Evolutionary conservation across 768 basidiomycete species (phyloP), one percentile per base, ranked within the genome.

Genomic region (Ramaria sp.): DNA sequence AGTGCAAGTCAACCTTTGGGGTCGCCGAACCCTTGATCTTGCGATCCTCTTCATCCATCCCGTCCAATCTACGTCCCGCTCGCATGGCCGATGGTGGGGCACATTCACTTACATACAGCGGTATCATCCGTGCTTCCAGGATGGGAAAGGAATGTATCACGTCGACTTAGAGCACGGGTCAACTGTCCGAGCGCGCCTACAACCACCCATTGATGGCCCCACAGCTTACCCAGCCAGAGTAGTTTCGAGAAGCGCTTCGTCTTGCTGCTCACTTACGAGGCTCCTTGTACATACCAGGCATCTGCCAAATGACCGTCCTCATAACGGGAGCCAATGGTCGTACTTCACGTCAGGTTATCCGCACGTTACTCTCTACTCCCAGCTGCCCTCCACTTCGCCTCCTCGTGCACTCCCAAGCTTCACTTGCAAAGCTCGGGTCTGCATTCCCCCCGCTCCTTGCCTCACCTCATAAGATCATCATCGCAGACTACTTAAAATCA

Each of bases 401-500:
- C 5, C 17, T 56, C 27, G 34, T 31, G 5, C 45, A 39, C 9
- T 46, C 45, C 31, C 20, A 48, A 19, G 22, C 45, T 4, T 42
- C 41, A 6, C 34, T 20, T 27, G 22, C 48, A 15, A 30, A 46
- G 6, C 33, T 56, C 13, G 31, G 39, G 37, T 12, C 20, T 7
- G 13, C 42, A 13, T 56, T 56, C 20, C 54, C 54, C 7, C 54
- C 15, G 30, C 45, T 56, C 19, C 24, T 19, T 3, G 9, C 54
- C 5, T 1, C 34, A 17, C 54, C 54, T 33, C 54, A 56, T 39
- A n/a, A 22, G 17, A 56, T 68, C 56, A 60, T 60, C 17, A 41
- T 66, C 58, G 66, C 60, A 12, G 64, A 68, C 59, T 63, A 51
- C 56, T 59, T 67, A 39, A 63, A 67, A 39, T 53, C 45, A 20